These are phyloP conservation scores for Glaciozyma antarctica DNA, from an alignment of 768 basidiomycete species.

Conservation along the genomic window DNA sequence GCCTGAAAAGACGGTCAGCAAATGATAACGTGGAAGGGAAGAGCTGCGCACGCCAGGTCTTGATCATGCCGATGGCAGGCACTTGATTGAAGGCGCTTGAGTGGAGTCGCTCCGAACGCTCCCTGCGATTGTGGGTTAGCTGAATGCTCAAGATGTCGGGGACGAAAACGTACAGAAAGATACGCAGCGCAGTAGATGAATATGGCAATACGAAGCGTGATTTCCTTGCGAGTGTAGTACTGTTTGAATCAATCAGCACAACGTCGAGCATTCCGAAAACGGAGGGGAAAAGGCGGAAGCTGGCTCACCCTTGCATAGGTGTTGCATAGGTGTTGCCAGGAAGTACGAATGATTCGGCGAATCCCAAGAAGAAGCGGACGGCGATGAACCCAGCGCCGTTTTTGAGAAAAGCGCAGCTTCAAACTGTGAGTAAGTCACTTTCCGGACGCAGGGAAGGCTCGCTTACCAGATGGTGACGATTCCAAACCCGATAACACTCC, in stretches of 20 bases:
- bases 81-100: not conserved
- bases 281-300: not conserved
- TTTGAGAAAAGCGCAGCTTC: not conserved
- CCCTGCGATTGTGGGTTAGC: not conserved
- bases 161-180: too few species aligned
- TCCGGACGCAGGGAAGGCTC: not conserved
- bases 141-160: not conserved
- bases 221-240: slow-evolving; percentile 1
- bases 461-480: not conserved
- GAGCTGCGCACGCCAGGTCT: not conserved
- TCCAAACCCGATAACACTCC: not conserved
- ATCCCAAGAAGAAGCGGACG: not conserved
- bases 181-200: not conserved
- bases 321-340: not conserved
- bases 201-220: not conserved
- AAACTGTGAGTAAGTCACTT: not conserved
- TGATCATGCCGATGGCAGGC: not conserved
- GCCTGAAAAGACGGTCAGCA: not conserved
- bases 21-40: not conserved
- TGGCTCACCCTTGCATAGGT: slow-evolving; percentile 1
- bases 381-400: not conserved
- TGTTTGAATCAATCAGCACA: not conserved
- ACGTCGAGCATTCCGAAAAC: not conserved
- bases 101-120: not conserved
- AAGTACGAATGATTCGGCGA: not conserved